Evolutionary conservation across 805 yeast genomes (phyloP), one percentile per base, ranked within the genome.

Genomic region (Suhomyces canberraensis): DNA sequence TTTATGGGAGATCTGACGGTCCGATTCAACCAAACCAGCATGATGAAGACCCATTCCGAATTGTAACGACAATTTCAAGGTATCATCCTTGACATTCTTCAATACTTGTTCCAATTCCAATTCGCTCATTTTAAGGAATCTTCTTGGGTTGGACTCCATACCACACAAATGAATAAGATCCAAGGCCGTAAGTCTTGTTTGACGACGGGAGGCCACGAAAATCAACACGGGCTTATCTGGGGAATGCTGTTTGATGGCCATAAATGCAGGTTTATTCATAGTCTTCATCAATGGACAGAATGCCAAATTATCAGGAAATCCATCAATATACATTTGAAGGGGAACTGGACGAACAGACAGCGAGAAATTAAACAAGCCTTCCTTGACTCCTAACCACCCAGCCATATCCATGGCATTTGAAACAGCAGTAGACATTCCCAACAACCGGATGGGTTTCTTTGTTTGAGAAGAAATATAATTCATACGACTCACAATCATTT

Each of bases 171-270:
- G 86, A 36, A 85, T 84, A 34, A 85, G 66, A 48, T 86, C 95
- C 31, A 81, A 66, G 0, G 95, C 88, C 0, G 95, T 85, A 35
- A 85, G 71, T 41, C 95, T 66, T 0, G 95, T 85, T 58, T 85
- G 95, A 41, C 95, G 68, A 53, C 95, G 73, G 3, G 93, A 84
- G 1, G 93, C 88, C 25, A 85, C 95, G 51, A 85, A 85, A n/a
- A 85, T 79, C 47, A 85, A 69, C 8, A 83, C 91, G 0, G 96
- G 95, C 54, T 89, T 81, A 14, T 66, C 66, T 2, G 96, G 95
- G 0, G 96, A 84, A 56, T 90, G 96, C 45, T 86, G 88, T 53
- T 88, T 86, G 45, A 89, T 89, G 0, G 96, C 95, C 82, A 83
- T 77, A 52, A 84, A 89, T 0, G 95, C 91, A 1, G 97, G 96